These are phyloP conservation scores for Aspergillus fumigatus DNA, from an alignment of 2,329 filamentous ascomycete genomes.

Conservation along the genomic window DNA sequence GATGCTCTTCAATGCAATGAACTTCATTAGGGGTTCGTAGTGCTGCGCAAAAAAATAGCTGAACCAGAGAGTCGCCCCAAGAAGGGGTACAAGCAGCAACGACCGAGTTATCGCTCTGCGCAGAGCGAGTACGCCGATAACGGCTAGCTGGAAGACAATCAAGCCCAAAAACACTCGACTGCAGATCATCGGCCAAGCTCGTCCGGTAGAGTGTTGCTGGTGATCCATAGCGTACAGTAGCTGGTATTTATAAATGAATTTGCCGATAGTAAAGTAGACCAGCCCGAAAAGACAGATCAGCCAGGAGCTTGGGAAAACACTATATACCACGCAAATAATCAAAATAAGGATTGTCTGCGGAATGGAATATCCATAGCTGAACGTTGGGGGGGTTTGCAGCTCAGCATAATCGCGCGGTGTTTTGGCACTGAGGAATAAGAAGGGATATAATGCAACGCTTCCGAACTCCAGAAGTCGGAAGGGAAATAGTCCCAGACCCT, in stretches of 20 bases:
- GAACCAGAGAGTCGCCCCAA: conserved; percentile 83
- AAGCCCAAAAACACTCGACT: conserved; percentile 83
- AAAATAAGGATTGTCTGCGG: conserved; percentile 89
- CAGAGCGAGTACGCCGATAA: conserved; percentile 79
- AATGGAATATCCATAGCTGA: conserved; percentile 94
- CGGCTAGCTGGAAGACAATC: conserved; percentile 83
- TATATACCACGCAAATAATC: conserved; percentile 94
- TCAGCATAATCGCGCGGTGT: conserved; percentile 88
- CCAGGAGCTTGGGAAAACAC: conserved; percentile 74
- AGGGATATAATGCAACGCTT: conserved; percentile 75
- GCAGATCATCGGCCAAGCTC: conserved; percentile 95
- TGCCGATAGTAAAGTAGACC: conserved; percentile 52
- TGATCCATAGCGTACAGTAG: conserved; percentile 98
- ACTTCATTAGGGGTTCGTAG: conserved; percentile 84
- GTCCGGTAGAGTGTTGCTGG: conserved; percentile 65
- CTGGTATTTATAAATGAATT: conserved; percentile 64
- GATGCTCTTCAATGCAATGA: conserved; percentile 87
- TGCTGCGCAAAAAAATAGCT: conserved; percentile 73
- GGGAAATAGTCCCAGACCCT: conserved; percentile 88
- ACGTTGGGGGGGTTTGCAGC: conserved; percentile 74
- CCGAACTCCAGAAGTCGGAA: conserved; percentile 89
- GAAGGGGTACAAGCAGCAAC: conserved; percentile 67
- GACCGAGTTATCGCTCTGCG: conserved; percentile 69
- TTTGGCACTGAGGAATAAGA: conserved; percentile 70
- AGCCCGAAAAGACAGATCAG: conserved; percentile 73